A percentile compares a stretch with the other conserved stretches of the same genome.
phyloP scores from a whole-genome alignment of 495 filamentous ascomycete species.

The Penicillium cosmopolitanum region DNA sequence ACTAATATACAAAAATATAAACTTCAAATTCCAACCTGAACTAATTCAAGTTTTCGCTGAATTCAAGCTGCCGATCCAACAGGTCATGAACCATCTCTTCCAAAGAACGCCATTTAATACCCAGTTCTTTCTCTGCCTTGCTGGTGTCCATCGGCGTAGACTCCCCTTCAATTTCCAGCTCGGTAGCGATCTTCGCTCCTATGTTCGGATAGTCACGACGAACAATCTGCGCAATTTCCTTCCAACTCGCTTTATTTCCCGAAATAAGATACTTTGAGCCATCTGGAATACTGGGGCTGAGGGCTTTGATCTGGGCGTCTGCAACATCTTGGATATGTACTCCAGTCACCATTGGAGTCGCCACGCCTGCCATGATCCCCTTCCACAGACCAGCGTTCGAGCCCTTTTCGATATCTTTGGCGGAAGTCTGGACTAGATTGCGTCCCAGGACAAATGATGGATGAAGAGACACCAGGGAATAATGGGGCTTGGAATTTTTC shows the following conservation, averaged over 20 bases:
- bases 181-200: conserved; percentile 27
- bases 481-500: conserved; percentile 28
- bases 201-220: conserved; percentile 33
- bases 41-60: conserved; percentile 2
- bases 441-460: conserved; percentile 37
- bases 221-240: conserved; percentile 34
- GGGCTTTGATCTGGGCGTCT: conserved; percentile 35
- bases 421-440: conserved; percentile 31
- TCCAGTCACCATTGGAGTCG: conserved; percentile 13
- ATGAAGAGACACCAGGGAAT: conserved; percentile 31
- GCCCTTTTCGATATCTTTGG: conserved; percentile 20
- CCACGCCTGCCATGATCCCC: conserved; percentile 22
- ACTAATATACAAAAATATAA: too few species aligned
- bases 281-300: conserved; percentile 27
- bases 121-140: conserved; percentile 51
- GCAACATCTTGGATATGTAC: conserved; percentile 51
- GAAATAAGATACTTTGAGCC: conserved; percentile 35
- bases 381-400: conserved; percentile 28
- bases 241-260: conserved; percentile 26
- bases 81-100: conserved; percentile 40
- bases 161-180: conserved; percentile 10
- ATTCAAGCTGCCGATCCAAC: conserved; percentile 41
- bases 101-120: conserved; percentile 36
- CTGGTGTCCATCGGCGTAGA: conserved; percentile 58
- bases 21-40: too few species aligned